A percentile compares a stretch with the other conserved stretches of the same genome.
These are phyloP conservation scores for Geotrichum aggregatum DNA, from an alignment of 1,139 yeast genomes.

Conservation along the genomic window DNA sequence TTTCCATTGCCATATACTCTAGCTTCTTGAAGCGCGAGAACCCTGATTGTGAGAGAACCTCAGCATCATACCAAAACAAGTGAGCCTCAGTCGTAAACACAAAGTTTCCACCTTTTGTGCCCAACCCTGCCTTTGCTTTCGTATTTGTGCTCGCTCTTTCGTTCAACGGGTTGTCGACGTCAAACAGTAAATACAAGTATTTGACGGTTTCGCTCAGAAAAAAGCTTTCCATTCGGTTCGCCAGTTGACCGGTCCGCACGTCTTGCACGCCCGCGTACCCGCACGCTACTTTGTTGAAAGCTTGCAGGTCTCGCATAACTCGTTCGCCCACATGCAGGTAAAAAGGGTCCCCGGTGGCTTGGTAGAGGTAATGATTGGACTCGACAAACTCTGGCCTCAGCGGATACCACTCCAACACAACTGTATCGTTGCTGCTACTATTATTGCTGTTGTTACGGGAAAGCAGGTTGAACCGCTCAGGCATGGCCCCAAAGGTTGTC, in stretches of 20 bases:
- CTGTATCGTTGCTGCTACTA: constrained; percentile 17
- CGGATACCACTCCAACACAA: constrained; percentile 78
- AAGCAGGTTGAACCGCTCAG: constrained; percentile 72
- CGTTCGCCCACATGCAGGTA: constrained; percentile 71
- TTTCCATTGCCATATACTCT: not conserved
- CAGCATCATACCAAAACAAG: constrained; percentile 63
- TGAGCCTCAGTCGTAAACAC: constrained; percentile 92
- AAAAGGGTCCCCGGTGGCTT: constrained; percentile 83
- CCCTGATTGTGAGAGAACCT: constrained; percentile 28
- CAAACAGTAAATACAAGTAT: constrained; percentile 78
- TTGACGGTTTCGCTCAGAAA: constrained; percentile 82
- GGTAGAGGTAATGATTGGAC: constrained; percentile 74
- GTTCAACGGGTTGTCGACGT: constrained; percentile 57
- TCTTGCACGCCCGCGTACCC: constrained; percentile 81
- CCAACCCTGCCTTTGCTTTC: too few relatives aligned
- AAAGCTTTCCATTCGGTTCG: constrained; percentile 87
- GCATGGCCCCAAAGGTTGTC: constrained; percentile 74
- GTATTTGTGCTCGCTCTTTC: constrained; percentile 31
- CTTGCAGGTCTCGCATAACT: constrained; percentile 52
- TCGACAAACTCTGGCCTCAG: constrained; percentile 88
- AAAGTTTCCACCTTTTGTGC: constrained; percentile 47
- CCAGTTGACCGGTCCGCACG: constrained; percentile 55
- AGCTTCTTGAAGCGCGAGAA: not conserved
- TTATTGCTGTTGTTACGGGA: not conserved
- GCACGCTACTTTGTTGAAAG: constrained; percentile 55